A percentile compares a stretch with the other conserved stretches of the same genome.
Conservation (phyloP, 2,329 filamentous ascomycete genomes). For the Xylaria sp. region DNA sequence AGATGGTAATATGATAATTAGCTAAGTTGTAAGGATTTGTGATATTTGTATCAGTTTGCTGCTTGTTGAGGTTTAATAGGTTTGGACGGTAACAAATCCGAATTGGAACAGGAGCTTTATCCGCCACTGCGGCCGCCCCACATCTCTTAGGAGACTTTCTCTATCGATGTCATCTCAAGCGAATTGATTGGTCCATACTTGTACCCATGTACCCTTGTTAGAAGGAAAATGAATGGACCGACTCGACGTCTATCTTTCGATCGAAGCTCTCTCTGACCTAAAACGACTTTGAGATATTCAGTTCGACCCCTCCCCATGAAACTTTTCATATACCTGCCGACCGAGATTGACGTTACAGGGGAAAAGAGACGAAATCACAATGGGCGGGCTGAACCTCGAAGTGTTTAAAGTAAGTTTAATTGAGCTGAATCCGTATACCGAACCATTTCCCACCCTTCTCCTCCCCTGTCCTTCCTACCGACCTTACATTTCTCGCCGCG, state of each 20-base stretch:
- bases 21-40: not conserved
- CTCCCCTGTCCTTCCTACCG: not conserved
- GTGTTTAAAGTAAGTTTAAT: slow-evolving; percentile 81
- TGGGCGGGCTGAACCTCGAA: slow-evolving; percentile 91
- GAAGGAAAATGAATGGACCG: slow-evolving; percentile 34
- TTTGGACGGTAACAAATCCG: not conserved
- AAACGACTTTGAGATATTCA: not conserved
- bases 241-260: slow-evolving; percentile 26
- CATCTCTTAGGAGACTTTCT: slow-evolving; percentile 12
- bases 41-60: not conserved
- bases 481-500: not conserved
- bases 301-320: not conserved
- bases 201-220: slow-evolving; percentile 16
- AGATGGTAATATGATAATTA: slow-evolving; percentile 1
- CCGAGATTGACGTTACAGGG: slow-evolving; percentile 7
- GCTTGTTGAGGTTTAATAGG: not conserved
- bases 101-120: not conserved
- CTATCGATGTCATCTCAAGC: slow-evolving; percentile 26
- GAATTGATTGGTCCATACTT: slow-evolving; percentile 27
- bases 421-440: not conserved
- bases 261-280: slow-evolving; percentile 1
- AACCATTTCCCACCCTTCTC: too few species aligned
- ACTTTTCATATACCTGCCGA: not conserved
- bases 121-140: not conserved
- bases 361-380: slow-evolving; percentile 49